Conservation (phyloP, 352 stramenopile genomes). For the Pythium rishiriense region DNA sequence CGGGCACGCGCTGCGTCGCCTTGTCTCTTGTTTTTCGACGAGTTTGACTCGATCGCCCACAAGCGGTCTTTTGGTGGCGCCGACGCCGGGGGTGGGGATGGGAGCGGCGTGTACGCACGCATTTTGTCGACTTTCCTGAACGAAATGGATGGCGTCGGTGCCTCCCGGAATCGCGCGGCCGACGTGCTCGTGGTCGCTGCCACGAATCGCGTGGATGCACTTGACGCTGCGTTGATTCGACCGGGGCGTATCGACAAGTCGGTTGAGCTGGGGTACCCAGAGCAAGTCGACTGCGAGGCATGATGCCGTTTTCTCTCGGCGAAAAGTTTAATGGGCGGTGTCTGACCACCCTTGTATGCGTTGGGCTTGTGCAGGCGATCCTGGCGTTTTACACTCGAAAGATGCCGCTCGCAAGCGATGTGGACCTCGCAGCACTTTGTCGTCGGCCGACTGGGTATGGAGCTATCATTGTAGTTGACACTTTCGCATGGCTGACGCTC, state of each 20-base stretch:
- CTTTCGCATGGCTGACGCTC: neutral
- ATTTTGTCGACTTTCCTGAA: slow-evolving; percentile 86
- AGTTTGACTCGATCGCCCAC: slow-evolving; percentile 81
- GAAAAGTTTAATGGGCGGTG: neutral
- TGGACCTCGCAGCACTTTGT: slow-evolving; percentile 50
- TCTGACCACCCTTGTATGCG: neutral
- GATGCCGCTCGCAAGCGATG: slow-evolving; percentile 66
- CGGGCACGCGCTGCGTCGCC: slow-evolving; percentile 68
- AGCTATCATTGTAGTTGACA: neutral
- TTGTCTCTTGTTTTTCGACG: slow-evolving; percentile 86
- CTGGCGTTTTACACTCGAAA: slow-evolving; percentile 57
- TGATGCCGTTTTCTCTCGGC: neutral
- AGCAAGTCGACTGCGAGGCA: slow-evolving; percentile 41
- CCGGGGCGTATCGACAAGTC: slow-evolving; percentile 81
- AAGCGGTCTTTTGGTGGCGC: slow-evolving; percentile 60
- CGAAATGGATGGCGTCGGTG: slow-evolving; percentile 82
- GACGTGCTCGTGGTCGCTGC: slow-evolving; percentile 73
- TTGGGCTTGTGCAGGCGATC: slow-evolving; percentile 60
- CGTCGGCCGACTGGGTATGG: slow-evolving; percentile 40
- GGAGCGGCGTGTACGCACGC: slow-evolving; percentile 66
- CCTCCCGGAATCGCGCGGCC: slow-evolving; percentile 24
- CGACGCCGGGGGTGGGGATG: slow-evolving; percentile 37
- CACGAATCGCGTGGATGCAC: slow-evolving; percentile 66
- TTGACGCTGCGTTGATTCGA: slow-evolving; percentile 74
- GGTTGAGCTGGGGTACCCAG: slow-evolving; percentile 60